phyloP scores from a whole-genome alignment of 2,329 filamentous ascomycete species.

The Monosporascus sp. region DNA sequence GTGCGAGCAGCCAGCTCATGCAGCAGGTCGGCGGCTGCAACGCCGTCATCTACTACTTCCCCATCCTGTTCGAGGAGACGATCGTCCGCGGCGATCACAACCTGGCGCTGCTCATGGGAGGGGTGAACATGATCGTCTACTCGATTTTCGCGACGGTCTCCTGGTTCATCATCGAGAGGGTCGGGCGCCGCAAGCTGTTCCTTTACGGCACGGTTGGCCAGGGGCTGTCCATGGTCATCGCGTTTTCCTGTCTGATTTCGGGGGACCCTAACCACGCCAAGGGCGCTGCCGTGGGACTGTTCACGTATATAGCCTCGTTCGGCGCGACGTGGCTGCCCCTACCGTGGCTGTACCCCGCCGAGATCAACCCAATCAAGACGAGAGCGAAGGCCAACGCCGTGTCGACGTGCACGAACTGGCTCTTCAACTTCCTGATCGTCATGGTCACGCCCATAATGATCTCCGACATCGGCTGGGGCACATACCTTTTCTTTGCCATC shows the following conservation, averaged over 20 bases:
- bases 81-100: slow-evolving; percentile 36
- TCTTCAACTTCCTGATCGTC: slow-evolving; percentile 44
- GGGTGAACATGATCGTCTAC: slow-evolving; percentile 54
- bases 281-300: slow-evolving; percentile 63
- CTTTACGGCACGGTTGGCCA: slow-evolving; percentile 42
- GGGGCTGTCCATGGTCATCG: slow-evolving; percentile 52
- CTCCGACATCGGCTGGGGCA: slow-evolving; percentile 50
- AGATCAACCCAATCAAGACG: slow-evolving; percentile 47
- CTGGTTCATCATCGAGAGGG: slow-evolving; percentile 45
- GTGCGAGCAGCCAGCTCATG: slow-evolving; percentile 55
- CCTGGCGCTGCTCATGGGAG: slow-evolving; percentile 49
- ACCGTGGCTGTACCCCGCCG: slow-evolving; percentile 55
- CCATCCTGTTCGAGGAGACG: slow-evolving; percentile 48
- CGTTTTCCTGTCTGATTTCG: slow-evolving; percentile 63
- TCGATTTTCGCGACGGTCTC: slow-evolving; percentile 55
- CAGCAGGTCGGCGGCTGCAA: slow-evolving; percentile 58
- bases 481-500: slow-evolving; percentile 43
- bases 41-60: slow-evolving; percentile 57
- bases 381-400: slow-evolving; percentile 44
- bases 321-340: slow-evolving; percentile 61
- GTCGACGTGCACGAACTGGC: slow-evolving; percentile 48
- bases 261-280: slow-evolving; percentile 57
- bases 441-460: slow-evolving; percentile 63
- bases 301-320: slow-evolving; percentile 66
- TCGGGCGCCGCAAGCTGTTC: slow-evolving; percentile 42